Base-by-base conservation (phyloP, 768 basidiomycete species). In the Russula earlei region DNA sequence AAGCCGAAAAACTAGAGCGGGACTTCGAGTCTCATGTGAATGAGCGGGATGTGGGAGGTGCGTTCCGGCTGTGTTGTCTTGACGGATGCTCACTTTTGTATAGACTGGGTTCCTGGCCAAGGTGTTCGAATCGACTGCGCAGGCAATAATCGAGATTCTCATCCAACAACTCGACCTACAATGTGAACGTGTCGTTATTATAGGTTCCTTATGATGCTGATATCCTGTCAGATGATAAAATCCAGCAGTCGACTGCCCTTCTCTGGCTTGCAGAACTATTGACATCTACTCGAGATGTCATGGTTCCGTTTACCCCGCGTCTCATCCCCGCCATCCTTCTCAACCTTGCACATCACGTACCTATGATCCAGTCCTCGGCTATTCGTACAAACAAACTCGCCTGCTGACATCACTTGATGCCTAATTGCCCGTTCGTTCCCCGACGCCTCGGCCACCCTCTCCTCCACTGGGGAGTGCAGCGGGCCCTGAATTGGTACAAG, bases 201-300 rank as follows among this genome's bases (percentile, higher is more conserved):
- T 19, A 19, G 29, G 48, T 7, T 49, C 14, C 37, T 31, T 31
- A 44, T 50, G 48, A 36, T 24, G 20, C 33, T 49, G 8, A 52
- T 38, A 10, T 5, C 24, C 17, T 34, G 43, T 49, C 62, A 92
- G 96, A 97, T 64, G 89, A 91, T 58, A 93, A 95, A 66, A 89
- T 95, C 27, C 93, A 96, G 61, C 91, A 96, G 63, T 90, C 89
- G 0, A 94, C 89, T 0, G 90, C 93, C n/a, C 77, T 99, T 15
- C 76, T 81, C 58, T 99, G 96, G 96, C 74, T 99, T 22, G 81
- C 89, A 6, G 91, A 93, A 61, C 92, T 98, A 70, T 73, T 98
- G 31, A 77, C 74, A 46, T 91, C 96, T 63, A 86, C 84, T 1
- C 84, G 87, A 52, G 90, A 93, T 66, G 91, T 94, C 52, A 90